phyloP scores from a whole-genome alignment of 2,329 filamentous ascomycete species.

The Ambrosiella beaveri region DNA sequence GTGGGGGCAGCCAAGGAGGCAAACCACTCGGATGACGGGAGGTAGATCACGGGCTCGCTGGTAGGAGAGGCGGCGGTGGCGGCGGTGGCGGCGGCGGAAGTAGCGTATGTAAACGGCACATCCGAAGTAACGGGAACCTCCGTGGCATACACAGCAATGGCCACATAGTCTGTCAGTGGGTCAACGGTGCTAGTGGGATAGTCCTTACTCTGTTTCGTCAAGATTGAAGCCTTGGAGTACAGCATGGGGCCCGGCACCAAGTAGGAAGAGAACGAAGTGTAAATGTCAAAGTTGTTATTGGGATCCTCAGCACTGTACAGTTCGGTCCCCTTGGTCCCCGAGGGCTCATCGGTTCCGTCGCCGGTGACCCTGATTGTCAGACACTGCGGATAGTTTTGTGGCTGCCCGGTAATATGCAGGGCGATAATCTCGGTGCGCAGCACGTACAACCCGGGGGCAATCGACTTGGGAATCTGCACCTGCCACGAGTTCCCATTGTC shows the following conservation, averaged over 20 bases:
- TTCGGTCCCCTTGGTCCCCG: constrained; percentile 19
- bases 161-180: constrained; percentile 17
- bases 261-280: constrained; percentile 13
- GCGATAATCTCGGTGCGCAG: constrained; percentile 39
- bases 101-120: not conserved
- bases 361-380: constrained; percentile 31
- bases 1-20: not conserved
- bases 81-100: not conserved
- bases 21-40: not conserved
- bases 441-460: constrained; percentile 36
- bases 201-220: constrained; percentile 17
- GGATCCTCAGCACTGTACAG: constrained; percentile 22
- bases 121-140: not conserved
- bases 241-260: constrained; percentile 8
- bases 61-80: not conserved
- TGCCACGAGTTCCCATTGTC: constrained; percentile 28
- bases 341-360: constrained; percentile 18
- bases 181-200: constrained; percentile 26
- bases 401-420: constrained; percentile 30
- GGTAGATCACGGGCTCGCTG: not conserved
- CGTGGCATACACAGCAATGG: not conserved
- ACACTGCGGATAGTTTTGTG: constrained; percentile 37
- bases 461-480: constrained; percentile 28
- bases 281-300: constrained; percentile 22
- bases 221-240: constrained; percentile 9